Evolutionary conservation across 75 land plant genomes (phyloP).

Genomic region (Chamaecyparis obtusa): DNA sequence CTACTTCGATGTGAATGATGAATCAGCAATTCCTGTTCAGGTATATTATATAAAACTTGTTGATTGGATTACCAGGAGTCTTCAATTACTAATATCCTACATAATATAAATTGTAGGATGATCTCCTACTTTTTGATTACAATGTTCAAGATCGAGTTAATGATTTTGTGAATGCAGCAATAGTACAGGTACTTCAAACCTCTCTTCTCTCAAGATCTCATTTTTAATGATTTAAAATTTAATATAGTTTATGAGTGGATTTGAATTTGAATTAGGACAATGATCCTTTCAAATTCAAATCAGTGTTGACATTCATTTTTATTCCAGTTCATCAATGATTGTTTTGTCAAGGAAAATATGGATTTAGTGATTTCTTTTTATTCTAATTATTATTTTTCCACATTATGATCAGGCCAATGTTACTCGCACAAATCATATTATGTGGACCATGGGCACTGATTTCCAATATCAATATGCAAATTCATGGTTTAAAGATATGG

Average conservation of each 20-base stretch:
- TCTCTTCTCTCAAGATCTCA: not conserved
- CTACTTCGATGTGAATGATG: conserved; percentile 51
- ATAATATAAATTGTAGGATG: conserved; percentile 41
- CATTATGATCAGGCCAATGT: conserved; percentile 64
- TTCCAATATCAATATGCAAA: conserved; percentile 90
- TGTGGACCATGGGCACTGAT: conserved; percentile 99
- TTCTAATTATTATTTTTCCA: not conserved
- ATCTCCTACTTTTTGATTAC: conserved; percentile 55
- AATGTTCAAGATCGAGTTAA: conserved; percentile 63
- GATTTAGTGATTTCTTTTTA: not conserved
- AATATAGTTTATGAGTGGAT: not conserved
- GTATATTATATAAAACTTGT: conserved; percentile 5
- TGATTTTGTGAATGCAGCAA: conserved; percentile 60
- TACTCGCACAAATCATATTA: conserved; percentile 81
- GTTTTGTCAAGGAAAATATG: not conserved
- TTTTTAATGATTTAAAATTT: not conserved
- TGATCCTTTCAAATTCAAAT: not conserved
- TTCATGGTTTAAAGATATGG: conserved; percentile 90
- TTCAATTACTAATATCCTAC: conserved; percentile 3
- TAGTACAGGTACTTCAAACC: conserved; percentile 36
- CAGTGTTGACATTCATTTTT: not conserved
- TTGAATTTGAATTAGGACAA: not conserved
- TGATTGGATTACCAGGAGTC: not conserved
- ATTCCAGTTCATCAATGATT: not conserved
- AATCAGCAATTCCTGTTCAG: conserved; percentile 41